Conservation (phyloP, 2,329 filamentous ascomycete genomes). For the Ceratocystis huliohia region DNA sequence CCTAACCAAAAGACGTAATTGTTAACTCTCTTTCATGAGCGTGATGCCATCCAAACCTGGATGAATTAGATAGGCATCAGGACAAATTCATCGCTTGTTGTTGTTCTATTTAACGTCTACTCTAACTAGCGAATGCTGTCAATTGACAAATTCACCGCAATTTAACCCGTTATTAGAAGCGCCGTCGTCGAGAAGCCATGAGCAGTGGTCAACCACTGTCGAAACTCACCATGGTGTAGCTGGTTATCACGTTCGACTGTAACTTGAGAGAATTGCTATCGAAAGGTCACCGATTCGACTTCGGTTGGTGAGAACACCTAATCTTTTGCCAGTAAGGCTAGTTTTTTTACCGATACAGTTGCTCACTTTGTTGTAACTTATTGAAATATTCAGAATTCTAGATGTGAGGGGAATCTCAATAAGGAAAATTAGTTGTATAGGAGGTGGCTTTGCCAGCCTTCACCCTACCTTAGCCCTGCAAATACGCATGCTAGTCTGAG, state of each 20-base stretch:
- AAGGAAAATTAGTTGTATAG: background rate
- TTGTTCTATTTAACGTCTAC: no score
- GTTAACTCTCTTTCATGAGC: no score
- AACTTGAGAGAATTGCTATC: conserved; percentile 19
- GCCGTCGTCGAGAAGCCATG: conserved; percentile 6
- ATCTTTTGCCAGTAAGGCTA: conserved; percentile 23
- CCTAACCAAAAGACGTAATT: no score
- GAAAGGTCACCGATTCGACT: conserved; percentile 21
- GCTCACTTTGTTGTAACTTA: conserved; percentile 19
- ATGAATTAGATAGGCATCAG: no score
- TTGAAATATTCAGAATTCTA: background rate
- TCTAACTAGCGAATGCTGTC: no score
- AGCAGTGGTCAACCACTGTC: conserved; percentile 18
- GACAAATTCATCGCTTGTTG: no score
- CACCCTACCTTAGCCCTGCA: conserved; percentile 4
- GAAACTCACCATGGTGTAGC: conserved; percentile 21
- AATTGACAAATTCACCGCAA: background rate
- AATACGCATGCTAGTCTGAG: conserved; percentile 4
- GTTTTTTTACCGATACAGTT: conserved; percentile 23
- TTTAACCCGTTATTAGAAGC: conserved; percentile 2
- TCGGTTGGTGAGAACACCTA: conserved; percentile 24
- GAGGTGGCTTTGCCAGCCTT: conserved; percentile 12
- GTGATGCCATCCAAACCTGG: no score
- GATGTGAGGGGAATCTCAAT: background rate
- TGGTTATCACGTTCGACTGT: conserved; percentile 22